These are phyloP conservation scores for Ambrosiella beaveri DNA, from an alignment of 2,329 filamentous ascomycete genomes.

Conservation along the genomic window DNA sequence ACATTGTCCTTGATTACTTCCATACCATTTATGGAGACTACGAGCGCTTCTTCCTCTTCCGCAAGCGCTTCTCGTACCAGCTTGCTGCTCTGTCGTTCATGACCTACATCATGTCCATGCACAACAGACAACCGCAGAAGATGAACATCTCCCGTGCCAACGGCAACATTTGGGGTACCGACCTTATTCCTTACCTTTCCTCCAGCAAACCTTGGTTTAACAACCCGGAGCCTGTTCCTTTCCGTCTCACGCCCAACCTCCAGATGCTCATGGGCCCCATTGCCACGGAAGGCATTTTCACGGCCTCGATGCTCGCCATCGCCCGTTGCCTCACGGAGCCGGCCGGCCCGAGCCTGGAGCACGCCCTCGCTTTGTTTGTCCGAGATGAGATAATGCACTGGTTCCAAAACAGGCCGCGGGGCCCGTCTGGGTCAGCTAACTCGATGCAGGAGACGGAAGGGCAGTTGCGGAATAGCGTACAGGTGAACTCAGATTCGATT, in stretches of 20 bases:
- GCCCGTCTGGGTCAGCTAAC: slow-evolving; percentile 15
- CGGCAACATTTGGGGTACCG: slow-evolving; percentile 91
- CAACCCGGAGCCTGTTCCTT: slow-evolving; percentile 88
- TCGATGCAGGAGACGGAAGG: slow-evolving; percentile 35
- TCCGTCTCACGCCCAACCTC: slow-evolving; percentile 90
- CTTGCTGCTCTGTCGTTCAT: slow-evolving; percentile 91
- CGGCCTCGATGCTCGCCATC: slow-evolving; percentile 90
- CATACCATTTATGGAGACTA: slow-evolving; percentile 73
- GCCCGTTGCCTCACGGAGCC: slow-evolving; percentile 85
- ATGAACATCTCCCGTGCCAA: slow-evolving; percentile 74
- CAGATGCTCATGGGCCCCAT: slow-evolving; percentile 93
- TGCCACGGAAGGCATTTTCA: slow-evolving; percentile 89
- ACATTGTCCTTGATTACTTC: slow-evolving; percentile 75
- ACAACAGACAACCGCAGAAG: slow-evolving; percentile 88
- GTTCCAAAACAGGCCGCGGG: slow-evolving; percentile 58
- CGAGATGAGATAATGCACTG: slow-evolving; percentile 97
- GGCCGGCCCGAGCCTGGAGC: slow-evolving; percentile 65
- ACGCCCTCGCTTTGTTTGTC: slow-evolving; percentile 86
- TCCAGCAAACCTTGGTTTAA: slow-evolving; percentile 74
- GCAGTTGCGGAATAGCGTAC: slow-evolving; percentile 61
- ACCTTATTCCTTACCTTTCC: slow-evolving; percentile 82
- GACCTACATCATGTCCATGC: slow-evolving; percentile 97
- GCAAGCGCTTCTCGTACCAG: slow-evolving; percentile 90
- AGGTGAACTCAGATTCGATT: slow-evolving; percentile 75
- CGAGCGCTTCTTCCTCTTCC: slow-evolving; percentile 96